A percentile compares a stretch with the other conserved stretches of the same genome.
Conservation (phyloP, 2,329 filamentous ascomycete genomes). For the Calonectria naviculata region DNA sequence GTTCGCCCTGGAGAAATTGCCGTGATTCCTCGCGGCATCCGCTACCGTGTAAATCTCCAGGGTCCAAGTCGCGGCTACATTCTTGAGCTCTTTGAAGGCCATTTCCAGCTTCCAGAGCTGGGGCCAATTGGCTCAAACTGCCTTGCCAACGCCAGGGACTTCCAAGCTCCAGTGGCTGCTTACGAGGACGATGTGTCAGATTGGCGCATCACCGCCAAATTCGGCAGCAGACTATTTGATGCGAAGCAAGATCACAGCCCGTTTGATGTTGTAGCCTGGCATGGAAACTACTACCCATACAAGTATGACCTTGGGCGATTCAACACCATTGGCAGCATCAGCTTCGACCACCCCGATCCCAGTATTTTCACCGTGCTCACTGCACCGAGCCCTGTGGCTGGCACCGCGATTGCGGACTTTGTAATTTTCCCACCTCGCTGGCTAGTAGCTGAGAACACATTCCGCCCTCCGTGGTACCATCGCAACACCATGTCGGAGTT, state of each 20-base stretch:
- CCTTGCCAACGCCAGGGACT: slow-evolving; percentile 79
- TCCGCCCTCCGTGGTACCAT: slow-evolving; percentile 79
- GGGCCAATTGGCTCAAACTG: slow-evolving; percentile 80
- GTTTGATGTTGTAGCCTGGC: slow-evolving; percentile 84
- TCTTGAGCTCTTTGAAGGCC: slow-evolving; percentile 78
- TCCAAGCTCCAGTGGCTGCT: slow-evolving; percentile 75
- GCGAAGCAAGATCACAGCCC: slow-evolving; percentile 76
- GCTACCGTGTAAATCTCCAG: slow-evolving; percentile 75
- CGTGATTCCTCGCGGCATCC: slow-evolving; percentile 79
- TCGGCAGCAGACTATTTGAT: slow-evolving; percentile 73
- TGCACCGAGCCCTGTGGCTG: slow-evolving; percentile 67
- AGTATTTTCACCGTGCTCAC: slow-evolving; percentile 80
- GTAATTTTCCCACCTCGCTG: slow-evolving; percentile 79
- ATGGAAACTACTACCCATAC: slow-evolving; percentile 83
- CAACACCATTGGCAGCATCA: slow-evolving; percentile 78
- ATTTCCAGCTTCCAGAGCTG: slow-evolving; percentile 77
- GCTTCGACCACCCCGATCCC: slow-evolving; percentile 82
- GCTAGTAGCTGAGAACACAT: slow-evolving; percentile 76
- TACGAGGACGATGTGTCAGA: slow-evolving; percentile 71
- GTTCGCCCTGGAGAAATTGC: slow-evolving; percentile 82
- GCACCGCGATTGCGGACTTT: slow-evolving; percentile 76
- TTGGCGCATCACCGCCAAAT: slow-evolving; percentile 68
- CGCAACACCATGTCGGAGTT: slow-evolving; percentile 76
- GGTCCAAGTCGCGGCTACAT: slow-evolving; percentile 79
- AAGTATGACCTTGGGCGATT: slow-evolving; percentile 86